These are phyloP conservation scores for Trichoderma semiorbis DNA, from an alignment of 2,329 filamentous ascomycete genomes.

Conservation along the genomic window DNA sequence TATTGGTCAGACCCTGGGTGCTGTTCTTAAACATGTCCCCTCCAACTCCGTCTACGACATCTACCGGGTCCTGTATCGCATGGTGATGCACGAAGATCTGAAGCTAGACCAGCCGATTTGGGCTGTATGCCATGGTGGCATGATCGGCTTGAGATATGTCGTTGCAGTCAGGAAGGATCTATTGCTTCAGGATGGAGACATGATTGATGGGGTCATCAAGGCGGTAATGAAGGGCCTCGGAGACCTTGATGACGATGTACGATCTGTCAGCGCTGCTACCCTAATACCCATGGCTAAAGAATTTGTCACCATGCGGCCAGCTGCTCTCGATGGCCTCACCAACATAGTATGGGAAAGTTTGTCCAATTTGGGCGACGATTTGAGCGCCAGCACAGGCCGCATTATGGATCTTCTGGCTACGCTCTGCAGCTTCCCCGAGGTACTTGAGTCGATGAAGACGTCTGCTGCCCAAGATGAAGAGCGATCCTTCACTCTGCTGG, in stretches of 20 bases:
- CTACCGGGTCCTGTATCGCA: conserved; percentile 78
- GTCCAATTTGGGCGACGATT: conserved; percentile 91
- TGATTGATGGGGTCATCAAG: conserved; percentile 89
- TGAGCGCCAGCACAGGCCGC: conserved; percentile 94
- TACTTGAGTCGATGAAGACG: conserved; percentile 87
- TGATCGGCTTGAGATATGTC: conserved; percentile 93
- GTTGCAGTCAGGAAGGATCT: conserved; percentile 93
- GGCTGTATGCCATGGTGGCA: conserved; percentile 96
- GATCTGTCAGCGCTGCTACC: conserved; percentile 95
- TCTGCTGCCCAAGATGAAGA: conserved; percentile 81
- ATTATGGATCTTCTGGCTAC: conserved; percentile 98
- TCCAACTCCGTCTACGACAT: conserved; percentile 75
- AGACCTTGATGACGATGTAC: conserved; percentile 90
- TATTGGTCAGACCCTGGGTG: conserved; percentile 88
- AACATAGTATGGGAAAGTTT: conserved; percentile 97
- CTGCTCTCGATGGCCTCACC: conserved; percentile 75
- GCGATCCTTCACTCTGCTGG: conserved; percentile 86
- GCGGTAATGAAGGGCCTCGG: conserved; percentile 94
- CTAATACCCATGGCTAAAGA: conserved; percentile 94
- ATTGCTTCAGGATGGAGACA: conserved; percentile 73
- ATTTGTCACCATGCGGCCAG: conserved; percentile 80
- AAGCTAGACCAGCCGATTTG: conserved; percentile 72
- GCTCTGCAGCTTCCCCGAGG: conserved; percentile 89
- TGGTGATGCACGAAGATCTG: conserved; percentile 88
- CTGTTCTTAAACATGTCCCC: conserved; percentile 80